Evolutionary conservation across 2,329 filamentous ascomycete species (phyloP).

Genomic region (Fusarium fracticaudum): DNA sequence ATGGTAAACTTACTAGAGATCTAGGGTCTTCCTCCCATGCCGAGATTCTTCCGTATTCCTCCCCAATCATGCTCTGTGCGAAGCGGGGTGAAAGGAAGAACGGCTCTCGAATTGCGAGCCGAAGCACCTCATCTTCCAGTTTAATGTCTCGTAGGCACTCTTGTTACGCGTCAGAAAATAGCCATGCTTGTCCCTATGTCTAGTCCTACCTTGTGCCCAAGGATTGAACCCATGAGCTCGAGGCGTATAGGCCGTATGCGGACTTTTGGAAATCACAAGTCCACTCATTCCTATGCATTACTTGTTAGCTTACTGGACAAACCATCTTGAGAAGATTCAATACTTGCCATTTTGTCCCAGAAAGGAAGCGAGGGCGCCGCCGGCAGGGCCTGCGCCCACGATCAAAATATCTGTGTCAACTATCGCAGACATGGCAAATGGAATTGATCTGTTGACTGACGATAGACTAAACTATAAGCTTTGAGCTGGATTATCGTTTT

Average conservation of each 20-base stretch:
- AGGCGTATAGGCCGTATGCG: background rate
- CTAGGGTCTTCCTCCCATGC: background rate
- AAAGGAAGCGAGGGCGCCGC: background rate
- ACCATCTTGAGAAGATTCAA: fast-evolving
- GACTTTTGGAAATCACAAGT: fast-evolving
- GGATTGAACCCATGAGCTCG: background rate
- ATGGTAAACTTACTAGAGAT: fast-evolving
- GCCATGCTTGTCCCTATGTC: fast-evolving
- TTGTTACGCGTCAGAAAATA: too few relatives aligned
- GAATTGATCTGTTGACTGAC: fast-evolving
- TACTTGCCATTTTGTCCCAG: background rate
- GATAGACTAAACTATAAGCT: fast-evolving
- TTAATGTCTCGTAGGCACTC: background rate
- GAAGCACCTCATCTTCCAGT: background rate
- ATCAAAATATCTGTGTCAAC: background rate
- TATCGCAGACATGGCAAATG: background rate
- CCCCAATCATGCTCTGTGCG: background rate
- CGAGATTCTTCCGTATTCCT: background rate
- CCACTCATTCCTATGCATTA: background rate
- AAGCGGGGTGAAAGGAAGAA: background rate
- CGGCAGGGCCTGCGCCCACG: background rate
- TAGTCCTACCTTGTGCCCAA: background rate
- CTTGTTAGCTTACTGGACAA: background rate
- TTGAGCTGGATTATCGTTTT: fast-evolving
- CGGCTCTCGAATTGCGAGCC: background rate